These are phyloP conservation scores for Suillus tomentosus DNA, from an alignment of 768 basidiomycete genomes.

Conservation along the genomic window DNA sequence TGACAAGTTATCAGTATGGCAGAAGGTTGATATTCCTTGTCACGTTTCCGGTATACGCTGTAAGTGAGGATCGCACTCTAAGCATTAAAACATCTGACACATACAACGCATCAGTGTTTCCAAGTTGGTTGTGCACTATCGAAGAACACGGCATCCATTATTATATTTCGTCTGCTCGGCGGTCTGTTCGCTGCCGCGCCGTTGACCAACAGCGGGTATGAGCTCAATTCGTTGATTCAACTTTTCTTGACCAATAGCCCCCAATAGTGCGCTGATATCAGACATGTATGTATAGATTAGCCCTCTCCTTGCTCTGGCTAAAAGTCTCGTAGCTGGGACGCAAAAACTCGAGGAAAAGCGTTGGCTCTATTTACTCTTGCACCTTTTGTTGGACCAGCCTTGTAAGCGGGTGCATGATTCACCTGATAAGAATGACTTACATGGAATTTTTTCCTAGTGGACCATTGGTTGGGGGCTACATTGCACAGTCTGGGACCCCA, in stretches of 20 bases:
- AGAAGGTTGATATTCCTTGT: not conserved
- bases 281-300: not conserved
- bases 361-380: conserved; percentile 2
- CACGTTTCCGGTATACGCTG: not conserved
- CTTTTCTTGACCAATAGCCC: not conserved
- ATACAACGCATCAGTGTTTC: not conserved
- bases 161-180: not conserved
- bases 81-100: not conserved
- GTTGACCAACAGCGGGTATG: not conserved
- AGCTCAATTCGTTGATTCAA: not conserved
- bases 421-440: not conserved
- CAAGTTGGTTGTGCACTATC: conserved; percentile 1
- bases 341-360: not conserved
- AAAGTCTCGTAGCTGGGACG: not conserved
- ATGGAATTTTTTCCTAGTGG: not conserved
- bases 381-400: not conserved
- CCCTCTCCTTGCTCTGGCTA: not conserved
- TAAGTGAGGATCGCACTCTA: not conserved
- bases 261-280: not conserved
- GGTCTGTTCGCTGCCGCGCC: not conserved
- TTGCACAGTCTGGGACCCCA: not conserved
- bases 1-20: not conserved
- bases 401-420: not conserved
- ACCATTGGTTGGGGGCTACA: not conserved
- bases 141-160: not conserved